Evolutionary conservation across 179 eudicot species (phyloP), one percentile per base, ranked within the genome.

Genomic region (Actinidia chinensis): DNA sequence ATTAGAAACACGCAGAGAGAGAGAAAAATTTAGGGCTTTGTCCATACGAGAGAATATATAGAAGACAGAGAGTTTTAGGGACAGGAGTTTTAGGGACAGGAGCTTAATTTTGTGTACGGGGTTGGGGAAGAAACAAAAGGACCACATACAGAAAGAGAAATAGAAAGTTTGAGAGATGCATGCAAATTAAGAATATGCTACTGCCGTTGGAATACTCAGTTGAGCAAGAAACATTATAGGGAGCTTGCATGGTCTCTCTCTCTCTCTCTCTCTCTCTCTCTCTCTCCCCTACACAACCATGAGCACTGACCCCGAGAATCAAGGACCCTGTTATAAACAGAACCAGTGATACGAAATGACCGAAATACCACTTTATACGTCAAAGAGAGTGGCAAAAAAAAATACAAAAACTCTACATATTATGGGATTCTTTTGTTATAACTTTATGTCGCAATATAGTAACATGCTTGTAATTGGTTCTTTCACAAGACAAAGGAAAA

Each of bases 211-310:
- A 79, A 84, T 84, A 81, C 86, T 84, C 86, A 84, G 81, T 84
- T 84, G 79, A 78, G 86, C 86, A 84, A 84, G 86, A 81, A 84
- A 84, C 58, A 36, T 81, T 84, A 81, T 61, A 71, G 78, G 80
- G 81, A 48, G 58, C 36, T 43, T 59, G 13, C 68, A 55, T 73
- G 33, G 25, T 14, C 75, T 77, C 50, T 42, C 67, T 54, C 50
- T 40, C 70, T 12, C 50, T n/a, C 58, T 28, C 69, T 67, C 25
- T 17, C 42, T 63, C 73, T 69, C 55, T 48, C 40, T 70, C 47
- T 73, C 76, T 55, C 65, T 8, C 15, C 2, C 6, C 7, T 20
- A 1, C 42, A 13, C 51, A 56, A 20, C 33, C 63, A 56, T 18
- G 50, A 56, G 11, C 14, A 51, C 50, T 51, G 59, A 33, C 20